Evolutionary conservation across 2,329 filamentous ascomycete genomes (phyloP).

Genomic region (Paradendryphiella salina): DNA sequence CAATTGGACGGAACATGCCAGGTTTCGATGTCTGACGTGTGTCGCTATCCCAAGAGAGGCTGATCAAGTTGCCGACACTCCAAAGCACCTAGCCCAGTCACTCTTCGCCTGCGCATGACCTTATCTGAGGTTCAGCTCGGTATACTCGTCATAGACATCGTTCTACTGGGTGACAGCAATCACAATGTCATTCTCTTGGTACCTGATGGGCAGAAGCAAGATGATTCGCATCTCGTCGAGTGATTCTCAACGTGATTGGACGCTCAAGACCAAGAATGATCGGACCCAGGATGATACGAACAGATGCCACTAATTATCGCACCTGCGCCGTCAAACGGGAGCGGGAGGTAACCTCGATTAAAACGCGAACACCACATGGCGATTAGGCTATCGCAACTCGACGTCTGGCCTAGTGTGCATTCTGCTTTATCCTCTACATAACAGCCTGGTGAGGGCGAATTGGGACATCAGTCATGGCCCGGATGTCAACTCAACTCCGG

Average conservation of each 20-base stretch:
- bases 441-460: too few species aligned
- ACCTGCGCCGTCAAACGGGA: conserved; percentile 37
- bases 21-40: neutral
- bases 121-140: conserved; percentile 3
- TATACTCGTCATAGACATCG: conserved; percentile 15
- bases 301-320: conserved; percentile 32
- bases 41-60: neutral
- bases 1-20: conserved; percentile 3
- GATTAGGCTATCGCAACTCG: conserved; percentile 11
- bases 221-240: neutral
- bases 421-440: neutral
- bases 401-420: neutral
- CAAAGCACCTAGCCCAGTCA: conserved; percentile 15
- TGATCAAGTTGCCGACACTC: conserved; percentile 18
- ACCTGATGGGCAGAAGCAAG: conserved; percentile 5
- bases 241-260: conserved; percentile 4
- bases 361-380: conserved; percentile 20
- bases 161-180: neutral
- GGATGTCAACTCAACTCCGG: neutral
- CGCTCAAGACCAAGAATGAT: conserved; percentile 24
- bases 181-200: neutral
- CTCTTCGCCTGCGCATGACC: conserved; percentile 6
- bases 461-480: too few species aligned
- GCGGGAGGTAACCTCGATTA: conserved; percentile 36
- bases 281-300: conserved; percentile 35